These are phyloP conservation scores for Tetragonia tetragonoides DNA, from an alignment of 148 eudicot genomes.

Conservation along the genomic window DNA sequence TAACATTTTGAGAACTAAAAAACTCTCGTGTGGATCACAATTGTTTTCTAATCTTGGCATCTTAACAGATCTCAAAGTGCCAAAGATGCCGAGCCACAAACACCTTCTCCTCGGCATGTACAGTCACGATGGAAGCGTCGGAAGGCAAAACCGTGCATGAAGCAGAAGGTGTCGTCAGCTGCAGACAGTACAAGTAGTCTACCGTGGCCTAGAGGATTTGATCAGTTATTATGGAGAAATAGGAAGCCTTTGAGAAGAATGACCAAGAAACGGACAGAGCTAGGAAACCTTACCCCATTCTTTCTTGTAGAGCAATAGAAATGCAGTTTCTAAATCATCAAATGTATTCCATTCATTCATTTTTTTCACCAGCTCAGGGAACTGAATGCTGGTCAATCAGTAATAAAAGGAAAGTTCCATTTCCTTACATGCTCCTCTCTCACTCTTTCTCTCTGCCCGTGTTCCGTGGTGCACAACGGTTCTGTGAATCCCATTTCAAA, in stretches of 20 bases:
- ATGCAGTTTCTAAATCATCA: slow-evolving; percentile 3
- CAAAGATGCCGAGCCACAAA: slow-evolving; percentile 77
- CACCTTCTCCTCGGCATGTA: slow-evolving; percentile 68
- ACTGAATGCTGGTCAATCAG: slow-evolving; percentile 20
- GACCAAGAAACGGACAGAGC: slow-evolving; percentile 66
- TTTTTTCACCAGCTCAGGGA: slow-evolving; percentile 26
- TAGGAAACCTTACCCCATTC: slow-evolving; percentile 57
- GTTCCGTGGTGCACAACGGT: too few relatives aligned
- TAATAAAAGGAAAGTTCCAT: slow-evolving; percentile 11
- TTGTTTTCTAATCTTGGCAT: not conserved
- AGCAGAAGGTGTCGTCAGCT: slow-evolving; percentile 31
- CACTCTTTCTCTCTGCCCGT: not conserved
- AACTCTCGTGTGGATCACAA: not conserved
- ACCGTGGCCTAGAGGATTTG: slow-evolving; percentile 36
- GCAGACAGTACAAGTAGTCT: slow-evolving; percentile 17
- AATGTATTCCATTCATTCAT: slow-evolving; percentile 46
- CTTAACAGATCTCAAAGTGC: slow-evolving; percentile 40
- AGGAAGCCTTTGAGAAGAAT: slow-evolving; percentile 75
- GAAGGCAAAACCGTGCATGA: slow-evolving; percentile 35
- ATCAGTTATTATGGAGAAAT: slow-evolving; percentile 67
- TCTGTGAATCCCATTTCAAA: too few relatives aligned
- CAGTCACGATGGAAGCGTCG: slow-evolving; percentile 45
- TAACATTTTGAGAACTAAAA: not conserved
- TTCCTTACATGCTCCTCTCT: not conserved
- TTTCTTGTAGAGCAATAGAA: slow-evolving; percentile 24